phyloP scores from a whole-genome alignment of 257 asterid species.

The Buddleja alternifolia region DNA sequence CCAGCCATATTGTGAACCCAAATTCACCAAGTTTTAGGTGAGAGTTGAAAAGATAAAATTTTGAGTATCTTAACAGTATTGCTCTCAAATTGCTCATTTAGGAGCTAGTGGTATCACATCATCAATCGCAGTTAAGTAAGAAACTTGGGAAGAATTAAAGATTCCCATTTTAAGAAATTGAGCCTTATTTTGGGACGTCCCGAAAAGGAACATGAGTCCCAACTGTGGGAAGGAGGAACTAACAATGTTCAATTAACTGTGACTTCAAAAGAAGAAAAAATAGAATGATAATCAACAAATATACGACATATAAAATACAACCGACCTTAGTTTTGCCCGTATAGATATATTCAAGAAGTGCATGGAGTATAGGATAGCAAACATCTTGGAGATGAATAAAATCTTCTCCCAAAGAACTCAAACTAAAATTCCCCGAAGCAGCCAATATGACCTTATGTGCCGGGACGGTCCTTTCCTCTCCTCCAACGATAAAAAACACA shows the following conservation, averaged over 20 bases:
- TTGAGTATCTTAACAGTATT: too few species aligned
- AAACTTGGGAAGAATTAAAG: too few species aligned
- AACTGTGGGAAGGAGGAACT: too few species aligned
- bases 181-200: too few species aligned
- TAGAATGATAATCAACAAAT: conserved; percentile 2
- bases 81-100: too few species aligned
- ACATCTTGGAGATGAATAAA: conserved; percentile 56
- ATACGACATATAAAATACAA: conserved; percentile 14
- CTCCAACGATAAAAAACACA: conserved; percentile 71
- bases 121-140: too few species aligned
- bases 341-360: conserved; percentile 82
- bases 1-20: too few species aligned
- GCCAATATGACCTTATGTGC: conserved; percentile 88
- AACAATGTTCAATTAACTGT: neutral
- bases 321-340: conserved; percentile 79
- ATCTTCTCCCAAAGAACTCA: conserved; percentile 49
- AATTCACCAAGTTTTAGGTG: too few species aligned
- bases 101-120: too few species aligned
- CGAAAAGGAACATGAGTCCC: too few species aligned
- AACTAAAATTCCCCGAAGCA: conserved; percentile 68
- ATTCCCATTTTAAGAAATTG: too few species aligned
- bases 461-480: conserved; percentile 74
- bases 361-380: conserved; percentile 62
- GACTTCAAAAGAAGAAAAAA: neutral
- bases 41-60: too few species aligned